Base-by-base conservation (phyloP, 2,329 filamentous ascomycete species). In the Raffaelea arxii region DNA sequence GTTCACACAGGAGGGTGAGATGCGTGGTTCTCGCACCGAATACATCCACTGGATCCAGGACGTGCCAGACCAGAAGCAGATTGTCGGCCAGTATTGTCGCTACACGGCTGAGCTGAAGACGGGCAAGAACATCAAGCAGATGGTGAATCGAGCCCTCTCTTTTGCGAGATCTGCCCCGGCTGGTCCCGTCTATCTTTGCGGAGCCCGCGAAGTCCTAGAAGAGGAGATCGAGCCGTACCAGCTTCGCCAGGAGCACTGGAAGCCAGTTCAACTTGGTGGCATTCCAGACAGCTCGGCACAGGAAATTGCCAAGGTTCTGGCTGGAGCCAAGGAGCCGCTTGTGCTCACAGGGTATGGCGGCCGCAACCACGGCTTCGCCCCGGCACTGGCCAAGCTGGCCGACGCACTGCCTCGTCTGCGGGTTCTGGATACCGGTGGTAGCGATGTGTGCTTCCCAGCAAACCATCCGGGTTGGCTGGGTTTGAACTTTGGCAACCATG, bases 121-220 rank as follows among this genome's bases (percentile, higher is more conserved):
- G 3, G 87, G 86, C 16, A 77, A 77, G 58, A 94, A 94, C 57
- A 78, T 94, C 50, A 94, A 94, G 70, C 87, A 94, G 67, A 82
- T 94, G 66, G 85, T 94, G 50, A 88, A 88, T 59, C 81, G 88
- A 2, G 88, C 88, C 0, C 63, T 94, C 47, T 86, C 87, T 55
- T 94, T 92, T 58, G 86, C 88, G 0, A 84, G 69, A 41, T 86
- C 80, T 24, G 82, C 83, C 45, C 88, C 88, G 0, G 75, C 82
- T 51, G 88, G 88, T 0, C 88, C 88, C 0, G 86, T 89, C 1
- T 94, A 94, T 55, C 68, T 94, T 4, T 78, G 75, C 47, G 86
- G 84, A 1, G 83, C 86, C 1, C 72, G 88, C 52, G 88, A 94
- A 62, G 78, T 88, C 1, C 86, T 94, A 79, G 86, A 92, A 60